Conservation (phyloP, 1,139 yeast species). For the Magnusiomyces suaveolens region DNA sequence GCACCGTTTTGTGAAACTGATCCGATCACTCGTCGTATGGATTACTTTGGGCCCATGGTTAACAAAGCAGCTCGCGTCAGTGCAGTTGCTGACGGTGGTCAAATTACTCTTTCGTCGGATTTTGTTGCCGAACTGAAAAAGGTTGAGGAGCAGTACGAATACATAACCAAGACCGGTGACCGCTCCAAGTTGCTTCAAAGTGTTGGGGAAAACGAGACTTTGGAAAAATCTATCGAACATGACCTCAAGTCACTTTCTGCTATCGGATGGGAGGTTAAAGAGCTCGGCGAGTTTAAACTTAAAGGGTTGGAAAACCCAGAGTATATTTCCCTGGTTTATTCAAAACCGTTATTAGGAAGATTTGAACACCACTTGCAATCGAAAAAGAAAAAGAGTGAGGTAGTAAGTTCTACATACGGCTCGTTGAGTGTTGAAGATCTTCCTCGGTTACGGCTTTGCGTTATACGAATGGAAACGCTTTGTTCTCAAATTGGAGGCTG, state of each 20-base stretch:
- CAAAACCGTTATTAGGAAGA: slow-evolving; percentile 32
- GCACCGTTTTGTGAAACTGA: slow-evolving; percentile 93
- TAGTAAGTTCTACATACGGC: slow-evolving; percentile 16
- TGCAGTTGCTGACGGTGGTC: slow-evolving; percentile 98
- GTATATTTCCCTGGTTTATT: slow-evolving; percentile 68
- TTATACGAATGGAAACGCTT: slow-evolving; percentile 13
- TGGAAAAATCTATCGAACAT: slow-evolving; percentile 55
- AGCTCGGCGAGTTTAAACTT: slow-evolving; percentile 76
- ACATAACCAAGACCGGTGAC: slow-evolving; percentile 34
- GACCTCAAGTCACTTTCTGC: slow-evolving; percentile 60
- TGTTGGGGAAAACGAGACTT: slow-evolving; percentile 49
- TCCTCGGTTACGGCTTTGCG: background rate
- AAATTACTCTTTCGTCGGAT: slow-evolving; percentile 76
- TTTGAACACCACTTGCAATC: slow-evolving; percentile 7
- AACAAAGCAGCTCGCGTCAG: slow-evolving; percentile 89
- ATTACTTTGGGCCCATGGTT: slow-evolving; percentile 97
- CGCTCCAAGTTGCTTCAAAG: slow-evolving; percentile 42
- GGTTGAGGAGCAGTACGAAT: slow-evolving; percentile 46
- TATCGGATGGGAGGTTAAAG: slow-evolving; percentile 60
- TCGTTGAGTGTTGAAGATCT: background rate
- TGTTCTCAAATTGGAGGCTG: slow-evolving; percentile 13
- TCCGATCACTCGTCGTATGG: slow-evolving; percentile 94
- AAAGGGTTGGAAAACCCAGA: slow-evolving; percentile 96
- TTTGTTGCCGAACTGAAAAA: slow-evolving; percentile 62
- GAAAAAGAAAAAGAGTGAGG: slow-evolving; percentile 35